Evolutionary conservation across 371 early-diverging fungal genomes (phyloP).

Genomic region (Dichotomocladium elegans): DNA sequence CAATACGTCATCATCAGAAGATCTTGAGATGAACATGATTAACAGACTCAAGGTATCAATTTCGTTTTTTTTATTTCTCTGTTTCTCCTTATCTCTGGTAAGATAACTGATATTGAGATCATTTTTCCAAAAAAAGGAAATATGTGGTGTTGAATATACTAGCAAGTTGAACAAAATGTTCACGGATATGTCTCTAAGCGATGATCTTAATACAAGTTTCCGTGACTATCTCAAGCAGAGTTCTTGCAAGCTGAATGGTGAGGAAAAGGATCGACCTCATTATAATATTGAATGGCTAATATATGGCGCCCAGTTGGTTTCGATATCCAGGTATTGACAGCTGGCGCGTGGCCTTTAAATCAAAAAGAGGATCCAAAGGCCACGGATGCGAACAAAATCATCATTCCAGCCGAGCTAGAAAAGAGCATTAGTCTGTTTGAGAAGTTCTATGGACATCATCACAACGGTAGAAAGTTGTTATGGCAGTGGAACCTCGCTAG

Average conservation of each 20-base stretch:
- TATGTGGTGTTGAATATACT: conserved; percentile 92
- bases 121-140: no score
- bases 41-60: conserved; percentile 64
- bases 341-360: conserved; percentile 89
- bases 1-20: conserved; percentile 74
- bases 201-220: conserved; percentile 66
- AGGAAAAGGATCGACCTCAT: not conserved
- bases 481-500: conserved; percentile 87
- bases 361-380: conserved; percentile 51
- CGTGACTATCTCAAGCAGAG: conserved; percentile 36
- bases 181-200: conserved; percentile 83
- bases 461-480: conserved; percentile 78
- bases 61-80: no score
- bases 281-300: not conserved
- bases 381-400: conserved; percentile 36
- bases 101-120: no score
- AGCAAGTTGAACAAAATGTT: conserved; percentile 91
- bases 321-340: conserved; percentile 74
- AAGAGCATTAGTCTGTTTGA: conserved; percentile 69
- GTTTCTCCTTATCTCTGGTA: no score
- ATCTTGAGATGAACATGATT: conserved; percentile 84
- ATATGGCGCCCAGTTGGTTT: conserved; percentile 58
- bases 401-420: conserved; percentile 71
- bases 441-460: conserved; percentile 66
- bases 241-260: conserved; percentile 35